Base-by-base conservation (phyloP, 139 green algal genomes). In the Chara braunii region DNA sequence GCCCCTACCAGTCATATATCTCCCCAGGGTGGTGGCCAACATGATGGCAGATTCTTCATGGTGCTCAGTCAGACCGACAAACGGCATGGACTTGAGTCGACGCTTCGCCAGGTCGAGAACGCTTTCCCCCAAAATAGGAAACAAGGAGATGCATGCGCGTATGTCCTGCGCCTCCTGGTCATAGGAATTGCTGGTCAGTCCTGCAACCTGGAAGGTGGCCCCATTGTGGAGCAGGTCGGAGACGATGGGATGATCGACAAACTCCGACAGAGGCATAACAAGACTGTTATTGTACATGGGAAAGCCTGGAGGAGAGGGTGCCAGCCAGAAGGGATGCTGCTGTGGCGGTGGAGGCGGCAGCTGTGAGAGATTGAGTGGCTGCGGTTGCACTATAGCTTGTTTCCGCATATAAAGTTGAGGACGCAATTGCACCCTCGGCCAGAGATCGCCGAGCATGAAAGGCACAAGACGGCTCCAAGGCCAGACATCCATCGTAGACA, bases 121-220 rank as follows among this genome's bases (percentile, higher is more conserved):
- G 7, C 28, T n/a, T 9, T 8, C 50, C 14, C 50, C 50, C 50
- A 68, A 18, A 8, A 11, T 8, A 8, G 50, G 50, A 66, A 45
- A 18, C n/a, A 11, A n/a, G 8, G n/a, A 48, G 8, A 68, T 11
- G 53, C 59, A 68, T 8, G n/a, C 53, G 8, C 59, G 50, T 52
- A 68, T 18, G 8, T 43, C 7, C 7, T 66, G 11, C 8, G 50
- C 59, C 14, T 30, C 59, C 11, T 66, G 51, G 18, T 51, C 11
- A 28, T 8, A 66, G 51, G 59, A 68, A n/a, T 68, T 70, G 59
- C 68, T 68, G 51, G 59, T 68, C 48, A 68, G 50, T 8, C 59
- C 59, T 9, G 50, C 48, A 48, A 64, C 55, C 4, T 66, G 60
- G 44, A 70, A 32, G n/a, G 60, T 70, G 44, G 43, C 44, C 2